phyloP scores from a whole-genome alignment of 352 stramenopile genomes.

The Globisporangium paroecandrum region DNA sequence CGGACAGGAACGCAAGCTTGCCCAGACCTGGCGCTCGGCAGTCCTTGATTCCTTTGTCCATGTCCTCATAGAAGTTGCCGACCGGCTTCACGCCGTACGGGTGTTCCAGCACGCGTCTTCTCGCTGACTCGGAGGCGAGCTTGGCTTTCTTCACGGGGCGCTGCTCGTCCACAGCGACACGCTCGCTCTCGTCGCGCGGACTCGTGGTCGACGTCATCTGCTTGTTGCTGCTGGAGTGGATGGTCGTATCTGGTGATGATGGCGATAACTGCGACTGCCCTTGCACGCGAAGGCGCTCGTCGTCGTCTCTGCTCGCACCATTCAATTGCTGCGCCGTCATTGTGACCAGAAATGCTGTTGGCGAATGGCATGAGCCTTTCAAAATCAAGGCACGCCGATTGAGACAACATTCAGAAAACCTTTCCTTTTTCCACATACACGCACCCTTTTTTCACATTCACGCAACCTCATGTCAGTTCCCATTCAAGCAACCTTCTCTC shows the following conservation, averaged over 20 bases:
- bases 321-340: slow-evolving; percentile 12
- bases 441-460: not conserved
- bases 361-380: not conserved
- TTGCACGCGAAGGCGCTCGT: not conserved
- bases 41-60: slow-evolving; percentile 51
- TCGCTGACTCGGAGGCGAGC: not conserved
- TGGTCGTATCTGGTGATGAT: not conserved
- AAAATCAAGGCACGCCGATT: not conserved
- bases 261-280: not conserved
- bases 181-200: slow-evolving; percentile 13
- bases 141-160: slow-evolving; percentile 12
- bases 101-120: slow-evolving; percentile 35
- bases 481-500: not conserved
- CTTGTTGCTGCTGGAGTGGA: not conserved
- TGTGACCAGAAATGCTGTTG: slow-evolving; percentile 11
- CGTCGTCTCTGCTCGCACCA: slow-evolving; percentile 5
- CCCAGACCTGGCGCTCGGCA: slow-evolving; percentile 62
- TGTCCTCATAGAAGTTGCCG: slow-evolving; percentile 78
- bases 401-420: not conserved
- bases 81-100: slow-evolving; percentile 81
- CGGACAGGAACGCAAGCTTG: slow-evolving; percentile 41
- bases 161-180: slow-evolving; percentile 2
- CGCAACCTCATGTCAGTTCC: not conserved
- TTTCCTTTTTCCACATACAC: not conserved
- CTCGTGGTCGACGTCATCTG: slow-evolving; percentile 6